Base-by-base conservation (phyloP, 176 grass and related monocot species). In the Puya raimondii region DNA sequence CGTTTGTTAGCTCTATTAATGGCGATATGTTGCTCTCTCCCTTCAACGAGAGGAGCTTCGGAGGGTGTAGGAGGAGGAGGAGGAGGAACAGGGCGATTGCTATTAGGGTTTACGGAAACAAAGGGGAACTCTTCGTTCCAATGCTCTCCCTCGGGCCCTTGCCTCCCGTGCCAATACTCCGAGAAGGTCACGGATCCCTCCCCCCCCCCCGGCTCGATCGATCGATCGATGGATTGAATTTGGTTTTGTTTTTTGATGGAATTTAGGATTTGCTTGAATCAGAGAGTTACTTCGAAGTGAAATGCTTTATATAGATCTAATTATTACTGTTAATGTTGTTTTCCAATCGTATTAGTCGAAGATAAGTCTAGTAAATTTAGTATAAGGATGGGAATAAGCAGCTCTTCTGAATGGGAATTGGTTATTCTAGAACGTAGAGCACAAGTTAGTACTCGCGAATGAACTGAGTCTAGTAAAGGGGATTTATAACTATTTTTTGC, bases 111-210 rank as follows among this genome's bases (percentile, higher is more conserved):
- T 57, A 79, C 78, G 59, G 95, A 94, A 70, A 69, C 78, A 49
- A 87, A 84, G 81, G 95, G 90, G 66, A 94, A 99, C 72, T 51
- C 82, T 21, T 88, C 90, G 51, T 94, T 84, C 64, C 48, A 77
- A 1, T 99, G 95, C 80, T 84, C 70, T 66, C 90, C 87, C 2
- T 88, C 90, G 48, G 95, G 95, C 0, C 85, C 87, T 64, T 99
- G 90, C 80, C 48, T 94, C 51, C 80, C 82, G 21, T 99, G 95
- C 75, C 90, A 86, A 68, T 91, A 99, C 66, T 94, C 85, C 15
- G 90, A 99, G 66, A 94, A 94, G 95, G 90, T 99, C 3, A 25
- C 12, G 15, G 8, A 7, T 49, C 74, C 54, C 29, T 63, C 29
- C 27, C 23, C 65, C 16, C 15, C n/a, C 42, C 64, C 1, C 22